A percentile compares a stretch with the other conserved stretches of the same genome.
phyloP scores from a whole-genome alignment of 2,329 filamentous ascomycete species.

The Diaporthe nobilis region DNA sequence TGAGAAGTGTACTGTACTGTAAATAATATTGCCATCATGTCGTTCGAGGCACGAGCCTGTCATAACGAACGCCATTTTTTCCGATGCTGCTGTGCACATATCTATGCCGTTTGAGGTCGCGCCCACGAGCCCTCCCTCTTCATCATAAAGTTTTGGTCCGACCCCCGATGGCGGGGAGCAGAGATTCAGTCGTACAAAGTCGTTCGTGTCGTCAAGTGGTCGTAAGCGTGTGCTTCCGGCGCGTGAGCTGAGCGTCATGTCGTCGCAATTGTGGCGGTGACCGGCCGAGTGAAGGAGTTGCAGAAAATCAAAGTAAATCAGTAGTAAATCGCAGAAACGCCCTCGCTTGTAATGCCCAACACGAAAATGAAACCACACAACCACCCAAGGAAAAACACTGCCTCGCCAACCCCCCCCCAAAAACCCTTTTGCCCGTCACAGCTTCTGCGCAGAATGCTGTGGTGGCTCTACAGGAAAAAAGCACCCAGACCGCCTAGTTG shows the following conservation, averaged over 20 bases:
- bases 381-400: slow-evolving; percentile 42
- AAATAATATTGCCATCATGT: slow-evolving; percentile 40
- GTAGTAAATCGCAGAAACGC: slow-evolving; percentile 45
- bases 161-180: slow-evolving; percentile 25
- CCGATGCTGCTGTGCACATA: slow-evolving; percentile 39
- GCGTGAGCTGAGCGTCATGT: slow-evolving; percentile 43
- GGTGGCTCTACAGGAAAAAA: slow-evolving; percentile 37
- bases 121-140: slow-evolving; percentile 30
- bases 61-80: slow-evolving; percentile 40
- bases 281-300: slow-evolving; percentile 45
- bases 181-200: slow-evolving; percentile 50
- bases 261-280: slow-evolving; percentile 45
- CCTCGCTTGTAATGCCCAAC: slow-evolving; percentile 48
- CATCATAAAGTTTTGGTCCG: slow-evolving; percentile 27
- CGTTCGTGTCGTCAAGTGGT: slow-evolving; percentile 46
- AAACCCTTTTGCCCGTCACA: not conserved
- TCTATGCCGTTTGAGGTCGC: slow-evolving; percentile 28
- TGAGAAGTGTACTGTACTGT: slow-evolving; percentile 35
- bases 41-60: slow-evolving; percentile 38
- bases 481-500: slow-evolving; percentile 69
- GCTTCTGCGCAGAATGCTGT: slow-evolving; percentile 34
- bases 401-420: not conserved
- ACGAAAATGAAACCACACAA: slow-evolving; percentile 35
- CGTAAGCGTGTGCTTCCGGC: slow-evolving; percentile 45
- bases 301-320: slow-evolving; percentile 19